Percentiles rank a stretch among this genome's conserved stretches.
Conservation (phyloP, 2,329 filamentous ascomycete genomes). For the Verticillium isaacii region DNA sequence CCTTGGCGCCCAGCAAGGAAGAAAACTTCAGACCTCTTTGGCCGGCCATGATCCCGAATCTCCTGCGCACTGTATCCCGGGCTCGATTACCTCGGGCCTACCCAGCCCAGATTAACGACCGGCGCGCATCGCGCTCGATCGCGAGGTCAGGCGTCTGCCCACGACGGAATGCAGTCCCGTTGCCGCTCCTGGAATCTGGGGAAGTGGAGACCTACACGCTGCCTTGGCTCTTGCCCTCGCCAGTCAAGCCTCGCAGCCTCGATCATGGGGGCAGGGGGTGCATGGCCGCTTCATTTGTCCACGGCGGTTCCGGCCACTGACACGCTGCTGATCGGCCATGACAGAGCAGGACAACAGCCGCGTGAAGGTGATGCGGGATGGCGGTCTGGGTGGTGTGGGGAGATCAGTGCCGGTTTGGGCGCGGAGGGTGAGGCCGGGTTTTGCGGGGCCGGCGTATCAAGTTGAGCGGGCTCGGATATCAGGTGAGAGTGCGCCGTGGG, state of each 20-base stretch:
- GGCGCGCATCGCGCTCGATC: not conserved
- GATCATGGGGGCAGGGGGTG: not conserved
- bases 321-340: not conserved
- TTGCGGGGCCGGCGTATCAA: not conserved
- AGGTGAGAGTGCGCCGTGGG: not conserved
- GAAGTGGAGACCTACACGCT: not conserved
- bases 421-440: not conserved
- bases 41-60: not conserved
- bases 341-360: not conserved
- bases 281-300: not conserved
- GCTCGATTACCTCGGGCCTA: not conserved
- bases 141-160: not conserved
- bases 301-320: not conserved
- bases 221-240: not conserved
- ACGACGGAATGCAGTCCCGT: not conserved
- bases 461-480: not conserved
- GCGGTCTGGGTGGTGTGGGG: not conserved
- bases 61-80: not conserved
- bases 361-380: not conserved
- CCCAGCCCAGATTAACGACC: not conserved
- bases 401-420: slow-evolving; percentile 3
- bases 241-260: not conserved
- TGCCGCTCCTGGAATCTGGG: not conserved
- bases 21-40: not conserved
- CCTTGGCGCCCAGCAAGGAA: not conserved